Conservation (phyloP, 2,329 filamentous ascomycete genomes). For the Penicillium decumbens region DNA sequence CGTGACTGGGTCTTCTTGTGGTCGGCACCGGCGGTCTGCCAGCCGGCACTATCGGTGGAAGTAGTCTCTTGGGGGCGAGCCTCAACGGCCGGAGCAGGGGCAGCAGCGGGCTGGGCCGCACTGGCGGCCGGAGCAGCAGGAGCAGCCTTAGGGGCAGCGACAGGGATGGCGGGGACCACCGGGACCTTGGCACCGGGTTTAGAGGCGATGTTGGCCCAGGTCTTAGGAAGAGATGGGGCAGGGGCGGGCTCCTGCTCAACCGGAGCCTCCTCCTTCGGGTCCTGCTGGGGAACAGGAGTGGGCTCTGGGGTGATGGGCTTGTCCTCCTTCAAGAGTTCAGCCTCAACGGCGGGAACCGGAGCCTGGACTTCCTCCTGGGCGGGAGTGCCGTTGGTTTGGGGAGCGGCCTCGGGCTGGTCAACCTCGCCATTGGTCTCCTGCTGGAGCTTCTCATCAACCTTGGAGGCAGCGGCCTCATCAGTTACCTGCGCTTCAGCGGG, state of each 20-base stretch:
- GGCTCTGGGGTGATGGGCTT: constrained; percentile 62
- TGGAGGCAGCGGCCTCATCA: constrained; percentile 45
- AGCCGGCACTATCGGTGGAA: constrained; percentile 62
- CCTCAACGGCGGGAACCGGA: constrained; percentile 31
- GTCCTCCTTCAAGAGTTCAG: constrained; percentile 49
- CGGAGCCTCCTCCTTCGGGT: constrained; percentile 32
- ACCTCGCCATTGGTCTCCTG: constrained; percentile 51
- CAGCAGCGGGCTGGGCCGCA: constrained; percentile 35
- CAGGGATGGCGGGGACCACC: constrained; percentile 27
- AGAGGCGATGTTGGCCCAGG: constrained; percentile 60
- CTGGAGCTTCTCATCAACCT: constrained; percentile 73
- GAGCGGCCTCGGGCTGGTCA: constrained; percentile 28
- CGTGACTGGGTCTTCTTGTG: constrained; percentile 82
- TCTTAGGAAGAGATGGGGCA: constrained; percentile 52
- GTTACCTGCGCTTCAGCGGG: constrained; percentile 31
- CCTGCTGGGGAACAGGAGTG: constrained; percentile 49
- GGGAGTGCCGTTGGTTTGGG: constrained; percentile 35
- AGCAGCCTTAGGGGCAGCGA: constrained; percentile 32
- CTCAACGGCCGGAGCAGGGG: constrained; percentile 32
- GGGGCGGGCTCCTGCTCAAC: constrained; percentile 50
- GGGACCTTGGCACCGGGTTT: constrained; percentile 33
- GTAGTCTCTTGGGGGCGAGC: constrained; percentile 71
- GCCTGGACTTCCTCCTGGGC: constrained; percentile 21
- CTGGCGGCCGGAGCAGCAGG: constrained; percentile 31
- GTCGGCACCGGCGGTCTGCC: constrained; percentile 76